Base-by-base conservation (phyloP, 257 asterid genomes). In the Leptodermis oblonga region DNA sequence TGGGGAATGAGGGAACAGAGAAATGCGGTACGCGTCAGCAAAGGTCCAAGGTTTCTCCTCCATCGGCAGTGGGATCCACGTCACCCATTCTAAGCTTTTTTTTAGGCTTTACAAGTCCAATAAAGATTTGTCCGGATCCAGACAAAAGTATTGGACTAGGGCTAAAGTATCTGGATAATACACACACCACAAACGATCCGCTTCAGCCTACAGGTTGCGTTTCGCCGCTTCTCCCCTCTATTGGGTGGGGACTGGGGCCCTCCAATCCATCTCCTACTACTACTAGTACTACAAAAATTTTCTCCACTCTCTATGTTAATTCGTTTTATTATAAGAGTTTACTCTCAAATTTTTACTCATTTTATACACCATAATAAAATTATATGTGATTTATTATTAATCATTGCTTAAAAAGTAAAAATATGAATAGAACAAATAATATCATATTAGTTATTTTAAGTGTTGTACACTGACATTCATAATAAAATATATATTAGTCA, bases 1-100 rank as follows among this genome's bases (percentile, higher is more conserved):
- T 52, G 59, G 23, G 59, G 22, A n/a, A n/a, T 6, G 4, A 6
- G 7, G 23, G n/a, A n/a, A n/a, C n/a, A 3, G 28, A n/a, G 62
- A 58, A n/a, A 65, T 73, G 81, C 73, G 81, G 65, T 65, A 34
- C 70, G 74, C 71, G 77, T 80, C 84, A 76, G 71, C 76, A 33
- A 28, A 51, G 73, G 70, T 71, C 72, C 60, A 59, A 43, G 42
- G 63, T 42, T 62, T 58, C 45, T 68, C 68, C 74, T 51, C 84
- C 79, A 73, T 53, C 70, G 30, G 45, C 58, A 39, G 72, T 80
- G 81, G 79, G 28, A 36, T 66, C 78, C 79, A 73, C 74, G 74
- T 76, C 84, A 80, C 53, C 65, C 55, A 10, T 34, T 18, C 46
- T 33, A 20, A 1, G 6, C 4, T n/a, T 41, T 25, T 14, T 33